Base-by-base conservation (phyloP, 805 yeast genomes). In the Yarrowia keelungensis region DNA sequence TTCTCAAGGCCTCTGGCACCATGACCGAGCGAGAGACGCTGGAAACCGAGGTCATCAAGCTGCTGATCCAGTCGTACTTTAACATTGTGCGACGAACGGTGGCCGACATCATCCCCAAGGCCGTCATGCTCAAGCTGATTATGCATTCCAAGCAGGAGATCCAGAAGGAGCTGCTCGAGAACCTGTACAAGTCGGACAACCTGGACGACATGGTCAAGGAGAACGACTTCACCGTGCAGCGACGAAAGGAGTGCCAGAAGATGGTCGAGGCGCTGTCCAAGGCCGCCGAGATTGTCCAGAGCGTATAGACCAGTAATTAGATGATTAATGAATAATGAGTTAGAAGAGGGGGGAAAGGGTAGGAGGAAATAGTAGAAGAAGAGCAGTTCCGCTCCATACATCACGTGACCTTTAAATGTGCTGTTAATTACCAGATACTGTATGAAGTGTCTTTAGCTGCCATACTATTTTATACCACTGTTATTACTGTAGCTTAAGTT, bases 31-130 rank as follows among this genome's bases (percentile, higher is more conserved):
- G 98, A 73, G 99, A 95, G 81, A 87, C 94, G 32, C 89, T 91
- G 86, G 99, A 95, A 79, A 94, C 98, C 1, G 99, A 95, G 77
- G 98, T 95, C 46, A 95, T 95, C 77, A 95, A 95, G 81, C 84
- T 95, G 70, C 84, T 95, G 77, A 94, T 95, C 72, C 86, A 89
- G 65, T 91, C 97, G 36, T 95, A 95, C 80, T 95, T 89, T 81
- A 87, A 87, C 76, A 95, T 95, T 77, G 97, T 95, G 61, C 92
- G 93, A 81, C 87, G 97, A 77, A 91, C 98, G 0, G 89, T 95
- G 74, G 89, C 97, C 22, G 99, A 95, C 77, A 82, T 93, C 75
- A 89, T 95, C 73, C 99, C 99, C 73, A 95, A 95, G 81, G 96
- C 98, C 3, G 86, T 95, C 71, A 92, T 93, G 97, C 84, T 94